These are phyloP conservation scores for Tulasnella sp. DNA, from an alignment of 768 basidiomycete genomes.

Conservation along the genomic window DNA sequence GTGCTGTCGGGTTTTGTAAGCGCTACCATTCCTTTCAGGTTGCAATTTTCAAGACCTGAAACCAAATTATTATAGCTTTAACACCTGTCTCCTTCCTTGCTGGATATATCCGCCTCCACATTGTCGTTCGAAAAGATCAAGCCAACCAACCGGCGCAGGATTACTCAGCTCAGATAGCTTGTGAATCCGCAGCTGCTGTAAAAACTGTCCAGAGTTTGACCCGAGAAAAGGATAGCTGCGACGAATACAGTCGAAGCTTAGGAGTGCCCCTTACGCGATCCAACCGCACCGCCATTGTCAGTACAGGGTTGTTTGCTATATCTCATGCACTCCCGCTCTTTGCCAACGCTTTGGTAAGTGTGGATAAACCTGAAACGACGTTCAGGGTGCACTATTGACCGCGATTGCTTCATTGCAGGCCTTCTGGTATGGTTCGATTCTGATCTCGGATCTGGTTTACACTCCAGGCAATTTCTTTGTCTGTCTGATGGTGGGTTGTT, in stretches of 20 bases:
- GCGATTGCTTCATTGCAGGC: constrained; percentile 31
- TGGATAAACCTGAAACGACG: no score
- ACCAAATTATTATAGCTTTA: constrained; percentile 53
- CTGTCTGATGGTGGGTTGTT: constrained; percentile 64
- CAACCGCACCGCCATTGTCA: constrained; percentile 66
- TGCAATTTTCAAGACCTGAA: background rate
- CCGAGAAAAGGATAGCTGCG: constrained; percentile 76
- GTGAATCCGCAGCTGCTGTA: constrained; percentile 88
- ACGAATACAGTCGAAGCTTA: constrained; percentile 68
- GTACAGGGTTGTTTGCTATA: constrained; percentile 67
- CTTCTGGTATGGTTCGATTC: constrained; percentile 74
- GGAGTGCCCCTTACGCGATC: constrained; percentile 70
- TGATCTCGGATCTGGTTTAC: constrained; percentile 61
- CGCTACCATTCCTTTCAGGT: background rate
- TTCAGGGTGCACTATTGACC: no score
- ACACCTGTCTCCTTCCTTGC: constrained; percentile 67
- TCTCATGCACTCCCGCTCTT: constrained; percentile 78
- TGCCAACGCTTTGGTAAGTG: constrained; percentile 70
- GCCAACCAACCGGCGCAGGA: constrained; percentile 80
- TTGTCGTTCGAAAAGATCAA: constrained; percentile 88
- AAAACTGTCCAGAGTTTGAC: constrained; percentile 89
- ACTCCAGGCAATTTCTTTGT: constrained; percentile 75
- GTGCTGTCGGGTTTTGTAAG: constrained; percentile 78
- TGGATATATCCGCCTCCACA: constrained; percentile 84
- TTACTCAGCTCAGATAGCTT: constrained; percentile 81